Conservation (phyloP, 1,284 basidiomycete species). For the Ustanciosporium gigantosporum region DNA sequence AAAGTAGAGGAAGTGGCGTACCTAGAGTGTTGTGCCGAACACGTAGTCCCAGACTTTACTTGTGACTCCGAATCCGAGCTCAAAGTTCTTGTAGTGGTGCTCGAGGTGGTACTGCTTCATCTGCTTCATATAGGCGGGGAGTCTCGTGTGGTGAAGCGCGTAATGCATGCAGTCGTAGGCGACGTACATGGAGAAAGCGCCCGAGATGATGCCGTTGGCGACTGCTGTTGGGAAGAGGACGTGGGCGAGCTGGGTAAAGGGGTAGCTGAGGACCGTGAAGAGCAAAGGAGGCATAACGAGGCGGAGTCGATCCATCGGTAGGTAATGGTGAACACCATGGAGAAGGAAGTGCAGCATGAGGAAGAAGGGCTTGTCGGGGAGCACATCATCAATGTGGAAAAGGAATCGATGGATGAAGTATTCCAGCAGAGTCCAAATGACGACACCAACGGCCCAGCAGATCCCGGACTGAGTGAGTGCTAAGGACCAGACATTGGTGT, state of each 20-base stretch:
- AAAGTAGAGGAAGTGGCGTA: too few relatives aligned
- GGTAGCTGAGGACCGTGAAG: constrained; percentile 77
- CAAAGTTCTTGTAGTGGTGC: constrained; percentile 88
- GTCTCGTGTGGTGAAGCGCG: constrained; percentile 61
- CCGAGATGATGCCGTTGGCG: constrained; percentile 91
- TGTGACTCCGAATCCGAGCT: constrained; percentile 95
- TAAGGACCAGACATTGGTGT: constrained; percentile 17
- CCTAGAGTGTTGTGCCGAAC: constrained; percentile 72
- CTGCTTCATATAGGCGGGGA: constrained; percentile 83
- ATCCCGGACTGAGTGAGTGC: constrained; percentile 63
- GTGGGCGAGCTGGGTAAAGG: constrained; percentile 87
- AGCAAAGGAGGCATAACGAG: constrained; percentile 95
- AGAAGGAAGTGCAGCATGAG: constrained; percentile 88
- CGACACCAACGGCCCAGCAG: constrained; percentile 76
- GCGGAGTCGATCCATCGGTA: constrained; percentile 84
- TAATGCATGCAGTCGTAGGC: constrained; percentile 61
- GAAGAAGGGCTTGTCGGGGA: constrained; percentile 81
- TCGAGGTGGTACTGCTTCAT: constrained; percentile 98
- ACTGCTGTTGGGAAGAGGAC: constrained; percentile 76
- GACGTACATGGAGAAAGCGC: constrained; percentile 88
- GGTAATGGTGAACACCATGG: constrained; percentile 95
- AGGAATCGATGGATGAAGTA: constrained; percentile 95
- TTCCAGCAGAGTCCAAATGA: constrained; percentile 94
- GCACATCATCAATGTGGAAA: constrained; percentile 89
- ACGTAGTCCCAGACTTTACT: constrained; percentile 93